These are phyloP conservation scores for Glycyrrhiza uralensis DNA, from an alignment of 306 rosid genomes.

Conservation along the genomic window DNA sequence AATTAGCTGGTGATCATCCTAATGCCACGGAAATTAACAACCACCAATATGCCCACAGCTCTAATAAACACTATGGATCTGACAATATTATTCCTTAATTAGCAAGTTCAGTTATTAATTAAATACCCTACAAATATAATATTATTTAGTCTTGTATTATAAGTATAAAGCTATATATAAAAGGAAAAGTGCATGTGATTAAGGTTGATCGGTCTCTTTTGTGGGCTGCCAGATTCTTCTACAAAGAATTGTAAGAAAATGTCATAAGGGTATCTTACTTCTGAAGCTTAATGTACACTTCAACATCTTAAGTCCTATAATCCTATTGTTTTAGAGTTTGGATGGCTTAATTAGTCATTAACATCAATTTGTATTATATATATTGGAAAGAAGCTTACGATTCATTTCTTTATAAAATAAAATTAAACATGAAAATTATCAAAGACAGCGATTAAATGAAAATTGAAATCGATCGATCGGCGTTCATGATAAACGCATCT, in stretches of 20 bases:
- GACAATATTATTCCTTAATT: slow-evolving; percentile 32
- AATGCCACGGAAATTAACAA: slow-evolving; percentile 2
- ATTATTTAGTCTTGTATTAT: not conserved
- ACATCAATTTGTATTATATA: too few species aligned
- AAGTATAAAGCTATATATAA: not conserved
- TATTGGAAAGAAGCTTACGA: not conserved
- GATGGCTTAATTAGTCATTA: too few species aligned
- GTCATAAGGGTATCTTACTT: not conserved
- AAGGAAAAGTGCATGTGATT: not conserved
- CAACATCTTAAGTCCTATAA: not conserved
- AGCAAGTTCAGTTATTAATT: not conserved
- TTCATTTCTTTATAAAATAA: not conserved
- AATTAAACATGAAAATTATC: not conserved
- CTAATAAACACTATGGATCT: slow-evolving; percentile 24
- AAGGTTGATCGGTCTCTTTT: slow-evolving; percentile 9
- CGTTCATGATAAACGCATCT: not conserved
- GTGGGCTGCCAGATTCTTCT: not conserved
- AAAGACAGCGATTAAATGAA: too few species aligned
- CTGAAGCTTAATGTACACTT: not conserved
- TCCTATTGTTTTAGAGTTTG: too few species aligned
- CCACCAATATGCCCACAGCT: not conserved
- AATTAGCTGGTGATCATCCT: not conserved
- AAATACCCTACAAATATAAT: not conserved
- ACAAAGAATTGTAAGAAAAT: not conserved
- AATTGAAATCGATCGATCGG: too few species aligned